These are phyloP conservation scores for Tirmania nivea DNA, from an alignment of 495 filamentous ascomycete genomes.

Conservation along the genomic window DNA sequence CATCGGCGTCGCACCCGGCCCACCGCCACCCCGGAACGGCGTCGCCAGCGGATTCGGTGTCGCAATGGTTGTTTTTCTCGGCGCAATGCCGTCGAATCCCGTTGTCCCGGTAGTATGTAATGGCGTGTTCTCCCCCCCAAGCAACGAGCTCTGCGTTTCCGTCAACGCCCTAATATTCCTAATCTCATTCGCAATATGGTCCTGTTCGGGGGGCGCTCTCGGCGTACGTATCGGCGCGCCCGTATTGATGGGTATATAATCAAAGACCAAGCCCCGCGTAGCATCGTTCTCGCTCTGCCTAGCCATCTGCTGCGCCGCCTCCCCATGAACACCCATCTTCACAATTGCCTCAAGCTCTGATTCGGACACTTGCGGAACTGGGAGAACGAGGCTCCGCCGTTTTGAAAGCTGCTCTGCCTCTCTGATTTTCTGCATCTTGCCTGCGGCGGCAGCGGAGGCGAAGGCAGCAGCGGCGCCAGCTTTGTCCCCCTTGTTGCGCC, in stretches of 20 bases:
- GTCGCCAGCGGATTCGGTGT: slow-evolving; percentile 84
- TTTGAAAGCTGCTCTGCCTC: slow-evolving; percentile 96
- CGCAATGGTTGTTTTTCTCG: slow-evolving; percentile 54
- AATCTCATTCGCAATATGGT: slow-evolving; percentile 90
- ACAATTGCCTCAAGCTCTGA: slow-evolving; percentile 91
- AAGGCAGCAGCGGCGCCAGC: slow-evolving; percentile 47
- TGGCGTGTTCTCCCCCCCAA: slow-evolving; percentile 85
- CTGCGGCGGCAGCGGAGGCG: slow-evolving; percentile 81
- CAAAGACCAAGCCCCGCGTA: slow-evolving; percentile 65
- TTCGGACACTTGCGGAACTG: slow-evolving; percentile 77
- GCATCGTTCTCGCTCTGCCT: slow-evolving; percentile 64
- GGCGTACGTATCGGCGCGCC: slow-evolving; percentile 82
- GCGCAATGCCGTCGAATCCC: slow-evolving; percentile 69
- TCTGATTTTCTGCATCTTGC: slow-evolving; percentile 83
- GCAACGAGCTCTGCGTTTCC: slow-evolving; percentile 82
- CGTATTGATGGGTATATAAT: slow-evolving; percentile 59
- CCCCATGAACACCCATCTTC: slow-evolving; percentile 91
- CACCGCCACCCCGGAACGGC: slow-evolving; percentile 52
- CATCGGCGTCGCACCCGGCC: slow-evolving; percentile 68
- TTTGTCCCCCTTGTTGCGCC: slow-evolving; percentile 74
- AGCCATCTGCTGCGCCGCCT: slow-evolving; percentile 57
- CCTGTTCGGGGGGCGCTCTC: slow-evolving; percentile 71
- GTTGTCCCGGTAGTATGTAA: slow-evolving; percentile 63
- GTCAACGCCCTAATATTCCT: slow-evolving; percentile 81
- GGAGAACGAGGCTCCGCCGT: slow-evolving; percentile 54